Base-by-base conservation (phyloP, 352 stramenopile species). In the Pythium aquatile region DNA sequence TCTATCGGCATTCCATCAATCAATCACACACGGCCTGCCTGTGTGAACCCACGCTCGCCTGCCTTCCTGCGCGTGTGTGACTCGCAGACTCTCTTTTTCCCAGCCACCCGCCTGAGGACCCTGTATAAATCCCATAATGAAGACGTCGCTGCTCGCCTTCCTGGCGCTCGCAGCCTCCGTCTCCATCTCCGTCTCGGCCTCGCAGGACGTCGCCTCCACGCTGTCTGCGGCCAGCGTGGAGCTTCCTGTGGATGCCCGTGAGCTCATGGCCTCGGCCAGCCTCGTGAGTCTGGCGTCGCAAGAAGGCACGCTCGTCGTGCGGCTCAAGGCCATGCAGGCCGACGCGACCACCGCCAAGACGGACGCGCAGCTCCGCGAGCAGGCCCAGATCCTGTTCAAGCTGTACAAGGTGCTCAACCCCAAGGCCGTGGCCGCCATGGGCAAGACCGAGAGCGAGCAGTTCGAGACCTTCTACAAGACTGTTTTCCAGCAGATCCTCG, bases 381-480 rank as follows among this genome's bases (percentile, higher is more conserved):
- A 91, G 61, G 77, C 73, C 14, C 61, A 75, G 44, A 58, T 81
- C 33, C 62, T 91, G 8, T 91, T 88, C 66, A 80, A 86, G 55
- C 67, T 91, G 37, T 91, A 88, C 74, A 78, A 83, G 65, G 76
- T 75, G 42, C 59, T 90, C 24, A 76, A 87, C 58, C 67, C 73
- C 14, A 62, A 63, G 39, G 33, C 70, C 30, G 80, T 85, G 20
- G 66, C 63, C 17, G 67, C 70, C 40, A 86, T 75, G 77, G 80
- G 80, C 30, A 48, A 56, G 14, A 83, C 75, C n/a, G 44, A 74
- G 42, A 60, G 58, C 13, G 69, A 56, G 40, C 80, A 87, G 69
- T 81, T 85, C 58, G 68, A 83, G 14, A 69, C 74, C 63, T 91
- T 91, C 55, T 83, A 88, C 69, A 66, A 72, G 39, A 87, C 83